Percentiles rank a stretch among this genome's conserved stretches.
Conservation (phyloP, 768 basidiomycete species). For the Hortiboletus campestris region DNA sequence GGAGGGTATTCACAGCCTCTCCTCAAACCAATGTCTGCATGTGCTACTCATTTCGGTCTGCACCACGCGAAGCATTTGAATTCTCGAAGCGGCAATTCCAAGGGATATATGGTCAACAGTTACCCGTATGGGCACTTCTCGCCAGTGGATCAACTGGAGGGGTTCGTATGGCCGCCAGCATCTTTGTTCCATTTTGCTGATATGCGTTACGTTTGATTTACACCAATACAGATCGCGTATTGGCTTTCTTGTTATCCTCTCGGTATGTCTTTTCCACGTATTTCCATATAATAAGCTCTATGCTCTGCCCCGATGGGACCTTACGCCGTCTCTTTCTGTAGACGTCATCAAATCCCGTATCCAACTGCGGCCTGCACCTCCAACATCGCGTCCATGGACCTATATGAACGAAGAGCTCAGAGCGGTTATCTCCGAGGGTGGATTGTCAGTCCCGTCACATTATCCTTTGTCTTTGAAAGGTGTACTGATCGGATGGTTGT, state of each 20-base stretch:
- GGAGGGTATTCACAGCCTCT: neutral
- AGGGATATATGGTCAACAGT: conserved; percentile 55
- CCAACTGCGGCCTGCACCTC: conserved; percentile 75
- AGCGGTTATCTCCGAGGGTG: conserved; percentile 44
- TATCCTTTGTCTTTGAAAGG: neutral
- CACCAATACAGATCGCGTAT: conserved; percentile 36
- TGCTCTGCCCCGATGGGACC: neutral
- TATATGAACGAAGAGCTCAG: conserved; percentile 77
- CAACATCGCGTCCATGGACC: conserved; percentile 65
- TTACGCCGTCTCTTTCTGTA: conserved; percentile 19
- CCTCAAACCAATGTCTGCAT: neutral
- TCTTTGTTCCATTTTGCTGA: neutral
- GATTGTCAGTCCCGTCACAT: no score
- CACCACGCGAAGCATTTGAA: conserved; percentile 64
- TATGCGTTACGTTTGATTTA: neutral
- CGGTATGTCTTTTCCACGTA: conserved; percentile 38
- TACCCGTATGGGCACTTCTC: conserved; percentile 85
- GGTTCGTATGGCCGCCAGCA: conserved; percentile 40
- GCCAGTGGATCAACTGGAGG: conserved; percentile 83
- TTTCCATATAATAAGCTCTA: neutral
- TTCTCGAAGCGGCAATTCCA: conserved; percentile 79
- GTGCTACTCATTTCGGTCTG: neutral
- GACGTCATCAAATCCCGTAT: conserved; percentile 92
- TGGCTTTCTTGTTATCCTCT: conserved; percentile 94
- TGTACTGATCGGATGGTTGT: neutral